These are phyloP conservation scores for Hortaea werneckii DNA, from an alignment of 2,329 filamentous ascomycete species.

Conservation along the genomic window DNA sequence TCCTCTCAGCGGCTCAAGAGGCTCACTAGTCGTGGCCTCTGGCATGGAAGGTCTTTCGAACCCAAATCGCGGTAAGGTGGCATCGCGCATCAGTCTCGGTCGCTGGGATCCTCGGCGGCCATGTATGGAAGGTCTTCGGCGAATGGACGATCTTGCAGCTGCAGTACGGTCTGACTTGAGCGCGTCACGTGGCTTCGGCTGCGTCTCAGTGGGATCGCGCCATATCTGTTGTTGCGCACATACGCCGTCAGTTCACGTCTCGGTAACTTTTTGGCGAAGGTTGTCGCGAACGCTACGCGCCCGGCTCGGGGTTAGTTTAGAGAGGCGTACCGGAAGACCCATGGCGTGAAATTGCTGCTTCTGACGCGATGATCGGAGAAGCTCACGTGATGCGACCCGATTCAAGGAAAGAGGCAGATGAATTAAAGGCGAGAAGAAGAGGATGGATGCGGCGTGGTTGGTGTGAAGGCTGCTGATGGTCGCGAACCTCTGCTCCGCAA, in stretches of 20 bases:
- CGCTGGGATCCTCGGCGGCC: conserved; percentile 16
- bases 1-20: conserved; percentile 12
- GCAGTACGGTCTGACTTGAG: conserved; percentile 45
- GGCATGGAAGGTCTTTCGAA: conserved; percentile 14
- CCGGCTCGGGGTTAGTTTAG: not conserved
- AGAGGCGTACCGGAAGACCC: conserved; percentile 4
- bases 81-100: conserved; percentile 18
- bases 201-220: conserved; percentile 41
- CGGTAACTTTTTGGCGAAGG: conserved; percentile 1
- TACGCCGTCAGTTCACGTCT: too few species aligned
- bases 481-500: not conserved
- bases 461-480: not conserved
- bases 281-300: not conserved
- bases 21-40: conserved; percentile 9
- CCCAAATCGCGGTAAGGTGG: conserved; percentile 15
- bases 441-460: not conserved
- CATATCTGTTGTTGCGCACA: conserved; percentile 38
- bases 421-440: conserved; percentile 6
- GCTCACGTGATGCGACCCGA: conserved; percentile 2
- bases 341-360: not conserved
- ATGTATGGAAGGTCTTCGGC: conserved; percentile 32
- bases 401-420: conserved; percentile 4
- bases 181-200: conserved; percentile 30
- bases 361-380: not conserved
- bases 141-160: conserved; percentile 46